A percentile compares a stretch with the other conserved stretches of the same genome.
Evolutionary conservation across 352 stramenopile species (phyloP).

Genomic region (Phytopythium vexans): DNA sequence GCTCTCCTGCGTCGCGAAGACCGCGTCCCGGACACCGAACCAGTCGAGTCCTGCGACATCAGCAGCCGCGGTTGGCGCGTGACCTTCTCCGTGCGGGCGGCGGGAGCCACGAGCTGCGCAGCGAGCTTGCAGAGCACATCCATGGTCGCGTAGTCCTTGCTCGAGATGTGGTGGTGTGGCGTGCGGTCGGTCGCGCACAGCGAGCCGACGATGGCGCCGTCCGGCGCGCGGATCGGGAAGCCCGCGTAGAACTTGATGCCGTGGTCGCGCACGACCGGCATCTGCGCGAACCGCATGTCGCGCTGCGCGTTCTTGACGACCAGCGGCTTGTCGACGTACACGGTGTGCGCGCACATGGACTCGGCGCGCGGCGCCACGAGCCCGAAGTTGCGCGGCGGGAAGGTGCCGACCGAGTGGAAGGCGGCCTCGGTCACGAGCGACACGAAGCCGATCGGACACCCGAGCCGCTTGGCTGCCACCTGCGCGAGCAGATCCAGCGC

Average conservation of each 20-base stretch:
- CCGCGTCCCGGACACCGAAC: no score
- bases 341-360: slow-evolving; percentile 50
- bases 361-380: slow-evolving; percentile 36
- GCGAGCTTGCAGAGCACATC: slow-evolving; percentile 49
- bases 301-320: slow-evolving; percentile 62
- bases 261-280: slow-evolving; percentile 36
- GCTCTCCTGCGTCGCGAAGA: no score
- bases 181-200: slow-evolving; percentile 36
- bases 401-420: slow-evolving; percentile 47
- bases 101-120: slow-evolving; percentile 25
- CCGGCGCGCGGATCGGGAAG: slow-evolving; percentile 45
- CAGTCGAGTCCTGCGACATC: no score
- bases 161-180: slow-evolving; percentile 49
- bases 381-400: slow-evolving; percentile 27
- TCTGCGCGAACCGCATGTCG: slow-evolving; percentile 59
- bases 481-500: slow-evolving; percentile 57
- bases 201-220: slow-evolving; percentile 41
- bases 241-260: slow-evolving; percentile 64
- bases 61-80: no score
- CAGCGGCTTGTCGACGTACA: slow-evolving; percentile 60
- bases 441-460: slow-evolving; percentile 57
- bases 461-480: slow-evolving; percentile 47
- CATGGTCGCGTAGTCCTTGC: slow-evolving; percentile 71
- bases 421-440: slow-evolving; percentile 47
- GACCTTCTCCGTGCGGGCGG: neutral